These are phyloP conservation scores for Pleurotus salmoneostramineus DNA, from an alignment of 768 basidiomycete genomes.

Conservation along the genomic window DNA sequence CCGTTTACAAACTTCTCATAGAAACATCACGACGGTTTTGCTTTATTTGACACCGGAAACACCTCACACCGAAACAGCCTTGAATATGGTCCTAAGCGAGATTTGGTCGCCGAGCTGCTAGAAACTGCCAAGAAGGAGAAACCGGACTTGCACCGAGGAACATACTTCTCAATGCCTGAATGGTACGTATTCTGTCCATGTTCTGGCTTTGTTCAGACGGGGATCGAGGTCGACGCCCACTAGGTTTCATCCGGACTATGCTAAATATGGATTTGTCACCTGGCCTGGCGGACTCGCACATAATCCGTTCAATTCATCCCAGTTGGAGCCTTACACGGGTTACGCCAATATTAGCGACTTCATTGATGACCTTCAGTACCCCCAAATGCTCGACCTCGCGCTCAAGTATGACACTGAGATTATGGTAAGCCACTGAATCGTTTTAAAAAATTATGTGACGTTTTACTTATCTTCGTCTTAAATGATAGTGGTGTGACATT, in stretches of 20 bases:
- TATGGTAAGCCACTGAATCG: neutral
- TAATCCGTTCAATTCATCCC: conserved; percentile 41
- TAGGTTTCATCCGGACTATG: conserved; percentile 55
- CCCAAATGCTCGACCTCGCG: conserved; percentile 5
- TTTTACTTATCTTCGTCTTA: neutral
- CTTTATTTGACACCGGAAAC: conserved; percentile 50
- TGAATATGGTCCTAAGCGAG: conserved; percentile 44
- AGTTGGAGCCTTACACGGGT: conserved; percentile 43
- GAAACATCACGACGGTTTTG: conserved; percentile 65
- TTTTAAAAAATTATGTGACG: too few species aligned
- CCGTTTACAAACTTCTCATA: conserved; percentile 12
- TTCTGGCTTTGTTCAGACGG: too few species aligned
- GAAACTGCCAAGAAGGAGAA: conserved; percentile 44
- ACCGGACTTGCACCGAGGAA: conserved; percentile 50
- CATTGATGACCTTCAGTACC: conserved; percentile 3
- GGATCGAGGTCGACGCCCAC: too few species aligned
- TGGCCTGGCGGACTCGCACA: conserved; percentile 55
- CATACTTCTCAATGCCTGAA: conserved; percentile 55
- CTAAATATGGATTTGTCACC: conserved; percentile 40
- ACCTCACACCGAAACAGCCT: conserved; percentile 49
- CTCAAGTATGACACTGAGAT: conserved; percentile 5
- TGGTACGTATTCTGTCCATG: conserved; percentile 27
- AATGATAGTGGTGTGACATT: conserved; percentile 51
- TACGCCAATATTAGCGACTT: neutral
- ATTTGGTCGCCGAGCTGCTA: conserved; percentile 49